Evolutionary conservation across 2,329 filamentous ascomycete genomes (phyloP), one percentile per base, ranked within the genome.

Genomic region (Fusarium humuli): DNA sequence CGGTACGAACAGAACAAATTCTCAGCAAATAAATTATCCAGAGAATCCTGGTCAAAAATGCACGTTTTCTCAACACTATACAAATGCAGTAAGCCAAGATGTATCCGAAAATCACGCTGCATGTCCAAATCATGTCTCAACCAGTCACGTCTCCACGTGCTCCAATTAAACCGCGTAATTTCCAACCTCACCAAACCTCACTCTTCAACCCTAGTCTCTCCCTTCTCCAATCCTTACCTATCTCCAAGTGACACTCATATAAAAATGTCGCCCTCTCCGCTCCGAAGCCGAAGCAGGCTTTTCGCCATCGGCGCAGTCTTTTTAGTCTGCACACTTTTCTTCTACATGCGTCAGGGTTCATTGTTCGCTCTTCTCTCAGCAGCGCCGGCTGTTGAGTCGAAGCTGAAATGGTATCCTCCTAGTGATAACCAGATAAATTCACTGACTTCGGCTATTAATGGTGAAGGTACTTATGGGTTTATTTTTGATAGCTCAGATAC

Each of bases 391-490:
- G 59, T 60, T 46, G 69, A 54, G 7, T 71, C 81, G 1, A 84
- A 87, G 68, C 73, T 86, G 14, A 75, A 76, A 49, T 92, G 90
- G 90, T 80, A 90, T 77, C 76, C 88, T 14, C 90, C 90, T 0
- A 80, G 82, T 18, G 75, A 82, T 22, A 85, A 83, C 7, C 76
- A 80, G 47, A 83, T 93, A 71, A 93, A 93, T 75, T 84, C 90
- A 73, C 80, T 94, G 6, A 81, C 81, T 1, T 78, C 81, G 7
- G 89, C 87, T 0, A 77, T 94, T 52, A 83, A 85, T 61, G 84
- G 85, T 10, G 81, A 84, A 3, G 92, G 91, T 2, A 85, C 90
- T 0, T 90, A 93, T 77, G 92, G 91, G 3, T 94, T 94, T 77
- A 85, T 92, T 20, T 96, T 90, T 80, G 89, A 93, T 75, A 85